phyloP scores from a whole-genome alignment of 1,284 basidiomycete genomes.

The Cryptococcus sp. region DNA sequence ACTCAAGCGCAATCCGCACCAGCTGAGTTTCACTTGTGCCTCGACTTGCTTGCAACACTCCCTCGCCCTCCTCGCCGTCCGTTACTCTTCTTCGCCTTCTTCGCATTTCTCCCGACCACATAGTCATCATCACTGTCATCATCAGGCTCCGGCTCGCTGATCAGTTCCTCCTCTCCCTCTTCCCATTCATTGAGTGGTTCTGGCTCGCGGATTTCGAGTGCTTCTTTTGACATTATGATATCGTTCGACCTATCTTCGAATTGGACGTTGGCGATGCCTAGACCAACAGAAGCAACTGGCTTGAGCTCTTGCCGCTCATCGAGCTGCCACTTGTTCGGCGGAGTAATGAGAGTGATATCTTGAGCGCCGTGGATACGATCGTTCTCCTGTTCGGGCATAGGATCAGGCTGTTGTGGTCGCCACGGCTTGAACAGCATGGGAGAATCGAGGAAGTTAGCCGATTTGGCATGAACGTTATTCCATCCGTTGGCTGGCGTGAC shows the following conservation, averaged over 20 bases:
- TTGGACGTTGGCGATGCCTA: slow-evolving; percentile 46
- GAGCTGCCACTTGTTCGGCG: slow-evolving; percentile 24
- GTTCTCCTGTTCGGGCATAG: slow-evolving; percentile 12
- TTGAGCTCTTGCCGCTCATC: slow-evolving; percentile 15
- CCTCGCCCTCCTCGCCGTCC: slow-evolving; percentile 6
- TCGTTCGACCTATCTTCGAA: slow-evolving; percentile 27
- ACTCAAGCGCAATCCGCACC: too few species aligned
- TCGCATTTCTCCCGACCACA: slow-evolving; percentile 26
- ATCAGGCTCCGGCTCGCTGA: slow-evolving; percentile 14
- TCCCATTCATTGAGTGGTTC: slow-evolving; percentile 15
- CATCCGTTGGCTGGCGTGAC: slow-evolving; percentile 21
- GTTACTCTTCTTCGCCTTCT: slow-evolving; percentile 12
- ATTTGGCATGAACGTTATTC: slow-evolving; percentile 13
- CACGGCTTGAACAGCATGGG: slow-evolving; percentile 15
- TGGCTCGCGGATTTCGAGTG: background rate
- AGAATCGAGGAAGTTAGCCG: background rate
- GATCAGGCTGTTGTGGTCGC: slow-evolving; percentile 2
- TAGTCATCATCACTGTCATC: slow-evolving; percentile 42
- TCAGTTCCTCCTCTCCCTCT: slow-evolving; percentile 24
- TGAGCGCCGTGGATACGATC: slow-evolving; percentile 17
- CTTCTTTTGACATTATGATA: slow-evolving; percentile 1
- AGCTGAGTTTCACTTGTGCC: background rate
- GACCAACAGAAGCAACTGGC: slow-evolving; percentile 37
- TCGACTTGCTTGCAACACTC: background rate
- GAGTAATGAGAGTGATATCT: slow-evolving; percentile 36